Base-by-base conservation (phyloP, 805 yeast species). In the Cyberlindnera xishuangbannaensis region DNA sequence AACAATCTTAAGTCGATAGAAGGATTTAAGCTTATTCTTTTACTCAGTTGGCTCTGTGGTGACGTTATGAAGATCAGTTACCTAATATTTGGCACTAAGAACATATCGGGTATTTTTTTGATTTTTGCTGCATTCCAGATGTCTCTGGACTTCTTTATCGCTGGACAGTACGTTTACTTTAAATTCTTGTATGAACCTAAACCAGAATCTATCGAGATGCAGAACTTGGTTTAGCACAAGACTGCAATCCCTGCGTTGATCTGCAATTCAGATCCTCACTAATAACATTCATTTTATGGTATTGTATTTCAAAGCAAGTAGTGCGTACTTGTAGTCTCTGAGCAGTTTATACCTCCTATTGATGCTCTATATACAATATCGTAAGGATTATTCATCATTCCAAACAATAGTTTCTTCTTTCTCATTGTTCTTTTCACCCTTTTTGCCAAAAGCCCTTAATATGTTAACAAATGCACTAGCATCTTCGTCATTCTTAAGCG, bases 31-130 rank as follows among this genome's bases (percentile, higher is more conserved):
- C 64, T 78, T 31, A 73, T 90, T 18, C 61, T 87, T 21, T 55
- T 87, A 23, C 59, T 86, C 14, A 79, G 88, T 49, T 87, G 97
- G 97, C 63, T 87, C 5, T 79, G 90, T 39, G 96, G 96, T 37
- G 97, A 87, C 59, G 63, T 80, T 25, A 71, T 85, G 24, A 88
- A 88, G 54, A 72, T 85, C 16, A 64, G 78, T 33, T 84, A 83
- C 50, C 62, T 84, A 33, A 47, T 83, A n/a, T 83, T 69, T 55
- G 95, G 95, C 12, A 82, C 92, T 1, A 71, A 70, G 34, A 70
- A 83, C 44, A 72, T 83, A 18, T 78, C 87, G 3, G 45, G 61
- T 6, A 63, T 83, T 6, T 83, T 83, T 53, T 66, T 82, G 7
- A 50, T 73, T 30, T 86, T 86, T 36, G 92, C 84, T 0, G 56